These are phyloP conservation scores for Leptographium lundbergii DNA, from an alignment of 2,329 filamentous ascomycete genomes.

Conservation along the genomic window DNA sequence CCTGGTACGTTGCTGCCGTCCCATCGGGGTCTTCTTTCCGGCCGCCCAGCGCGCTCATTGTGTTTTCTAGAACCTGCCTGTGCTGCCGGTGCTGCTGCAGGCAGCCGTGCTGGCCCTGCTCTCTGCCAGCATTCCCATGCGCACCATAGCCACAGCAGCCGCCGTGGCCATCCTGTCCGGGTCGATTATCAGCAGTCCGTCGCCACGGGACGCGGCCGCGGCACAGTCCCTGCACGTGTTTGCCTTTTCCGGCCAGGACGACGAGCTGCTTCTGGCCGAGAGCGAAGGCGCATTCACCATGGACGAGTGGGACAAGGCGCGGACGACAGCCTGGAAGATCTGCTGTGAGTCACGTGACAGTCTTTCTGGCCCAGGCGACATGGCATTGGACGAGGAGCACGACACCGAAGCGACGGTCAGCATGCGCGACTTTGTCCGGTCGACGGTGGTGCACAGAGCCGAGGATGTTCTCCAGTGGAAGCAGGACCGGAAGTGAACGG, in stretches of 20 bases:
- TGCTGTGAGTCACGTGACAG: constrained; percentile 37
- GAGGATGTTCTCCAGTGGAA: constrained; percentile 45
- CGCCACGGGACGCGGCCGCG: constrained; percentile 44
- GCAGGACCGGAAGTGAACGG: constrained; percentile 5
- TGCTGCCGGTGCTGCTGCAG: constrained; percentile 74
- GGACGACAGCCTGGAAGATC: constrained; percentile 48
- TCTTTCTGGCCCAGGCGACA: constrained; percentile 21
- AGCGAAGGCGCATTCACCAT: constrained; percentile 70
- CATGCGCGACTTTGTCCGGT: constrained; percentile 48
- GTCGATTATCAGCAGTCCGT: constrained; percentile 46
- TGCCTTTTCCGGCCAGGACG: constrained; percentile 61
- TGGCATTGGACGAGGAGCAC: constrained; percentile 33
- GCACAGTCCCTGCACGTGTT: constrained; percentile 71
- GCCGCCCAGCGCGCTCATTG: not conserved
- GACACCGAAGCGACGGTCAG: constrained; percentile 25
- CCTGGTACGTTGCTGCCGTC: constrained; percentile 31
- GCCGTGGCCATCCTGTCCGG: constrained; percentile 52
- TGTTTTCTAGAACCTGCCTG: constrained; percentile 51
- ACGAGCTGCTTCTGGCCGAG: constrained; percentile 64
- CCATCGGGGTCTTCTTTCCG: not conserved
- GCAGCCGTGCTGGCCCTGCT: constrained; percentile 66
- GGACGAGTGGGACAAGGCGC: constrained; percentile 61
- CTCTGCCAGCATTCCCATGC: constrained; percentile 70
- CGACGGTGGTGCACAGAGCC: constrained; percentile 44
- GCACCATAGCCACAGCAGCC: constrained; percentile 54